Evolutionary conservation across 495 filamentous ascomycete species (phyloP).

Genomic region (Talaromyces stipitatus): DNA sequence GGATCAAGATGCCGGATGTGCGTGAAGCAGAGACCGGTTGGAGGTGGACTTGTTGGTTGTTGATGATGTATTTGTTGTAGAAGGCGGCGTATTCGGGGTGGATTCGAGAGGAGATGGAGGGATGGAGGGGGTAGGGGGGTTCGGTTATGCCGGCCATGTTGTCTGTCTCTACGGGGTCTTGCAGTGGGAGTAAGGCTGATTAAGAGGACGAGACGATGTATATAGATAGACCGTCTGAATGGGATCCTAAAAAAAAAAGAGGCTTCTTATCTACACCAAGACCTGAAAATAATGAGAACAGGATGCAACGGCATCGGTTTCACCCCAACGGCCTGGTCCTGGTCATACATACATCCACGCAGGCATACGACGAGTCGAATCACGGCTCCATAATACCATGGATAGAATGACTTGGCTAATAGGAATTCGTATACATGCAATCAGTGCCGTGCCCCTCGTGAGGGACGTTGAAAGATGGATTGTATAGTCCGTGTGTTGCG

Average conservation of each 20-base stretch:
- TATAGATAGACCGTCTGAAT: too few species aligned
- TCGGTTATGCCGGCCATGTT: slow-evolving; percentile 25
- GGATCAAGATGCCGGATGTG: slow-evolving; percentile 43
- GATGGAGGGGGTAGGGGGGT: slow-evolving; percentile 50
- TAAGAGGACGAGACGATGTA: neutral
- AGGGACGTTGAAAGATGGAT: too few species aligned
- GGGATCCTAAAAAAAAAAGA: neutral
- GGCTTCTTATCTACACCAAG: neutral
- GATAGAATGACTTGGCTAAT: too few species aligned
- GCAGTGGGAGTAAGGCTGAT: neutral
- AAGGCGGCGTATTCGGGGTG: slow-evolving; percentile 46
- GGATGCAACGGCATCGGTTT: neutral
- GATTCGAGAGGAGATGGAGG: slow-evolving; percentile 35
- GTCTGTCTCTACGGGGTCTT: neutral
- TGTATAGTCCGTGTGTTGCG: neutral
- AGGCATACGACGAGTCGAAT: too few species aligned
- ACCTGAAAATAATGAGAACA: too few species aligned
- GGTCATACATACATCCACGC: too few species aligned
- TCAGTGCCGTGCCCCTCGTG: too few species aligned
- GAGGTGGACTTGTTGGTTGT: slow-evolving; percentile 42
- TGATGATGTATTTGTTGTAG: slow-evolving; percentile 46
- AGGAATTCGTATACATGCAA: neutral
- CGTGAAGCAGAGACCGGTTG: slow-evolving; percentile 47
- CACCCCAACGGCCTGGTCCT: neutral
- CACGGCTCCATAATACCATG: too few species aligned